Evolutionary conservation across 352 stramenopile genomes (phyloP).

Genomic region (Phytophthora boehmeriae): DNA sequence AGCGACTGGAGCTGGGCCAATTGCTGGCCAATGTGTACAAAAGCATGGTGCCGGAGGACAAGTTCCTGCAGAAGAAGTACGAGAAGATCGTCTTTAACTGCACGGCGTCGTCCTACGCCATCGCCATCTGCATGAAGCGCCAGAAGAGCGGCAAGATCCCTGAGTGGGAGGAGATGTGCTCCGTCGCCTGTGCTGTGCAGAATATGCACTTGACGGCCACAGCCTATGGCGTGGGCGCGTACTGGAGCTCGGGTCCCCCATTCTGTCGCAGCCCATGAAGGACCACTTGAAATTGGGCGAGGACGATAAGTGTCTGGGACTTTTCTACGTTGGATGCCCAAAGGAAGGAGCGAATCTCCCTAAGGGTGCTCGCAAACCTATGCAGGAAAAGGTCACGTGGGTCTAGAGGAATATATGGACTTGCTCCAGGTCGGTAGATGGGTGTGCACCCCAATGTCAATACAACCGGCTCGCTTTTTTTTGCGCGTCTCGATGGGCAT

Average conservation of each 20-base stretch:
- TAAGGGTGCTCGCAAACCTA: conserved; percentile 67
- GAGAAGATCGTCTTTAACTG: conserved; percentile 83
- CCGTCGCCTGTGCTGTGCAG: conserved; percentile 79
- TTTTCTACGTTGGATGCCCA: conserved; percentile 85
- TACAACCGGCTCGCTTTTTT: too few relatives aligned
- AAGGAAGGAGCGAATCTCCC: conserved; percentile 52
- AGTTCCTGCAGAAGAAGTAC: conserved; percentile 83
- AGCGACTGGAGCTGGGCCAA: conserved; percentile 60
- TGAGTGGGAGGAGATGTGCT: conserved; percentile 82
- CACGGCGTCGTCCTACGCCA: conserved; percentile 69
- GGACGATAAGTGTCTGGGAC: conserved; percentile 81
- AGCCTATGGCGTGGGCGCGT: conserved; percentile 72
- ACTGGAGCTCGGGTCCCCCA: conserved; percentile 85
- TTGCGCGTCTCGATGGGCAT: too few relatives aligned
- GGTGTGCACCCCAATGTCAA: too few relatives aligned
- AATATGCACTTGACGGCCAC: conserved; percentile 85
- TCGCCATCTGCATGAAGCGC: conserved; percentile 89
- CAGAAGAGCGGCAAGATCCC: conserved; percentile 82
- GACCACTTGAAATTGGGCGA: conserved; percentile 64
- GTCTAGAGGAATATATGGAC: conserved; percentile 33
- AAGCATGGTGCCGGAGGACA: conserved; percentile 58
- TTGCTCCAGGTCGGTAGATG: too few relatives aligned
- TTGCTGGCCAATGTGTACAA: conserved; percentile 78
- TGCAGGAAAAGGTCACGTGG: conserved; percentile 81
- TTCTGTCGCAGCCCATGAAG: conserved; percentile 83